phyloP scores from a whole-genome alignment of 2,329 filamentous ascomycete genomes.

The Cladosporium phlei region DNA sequence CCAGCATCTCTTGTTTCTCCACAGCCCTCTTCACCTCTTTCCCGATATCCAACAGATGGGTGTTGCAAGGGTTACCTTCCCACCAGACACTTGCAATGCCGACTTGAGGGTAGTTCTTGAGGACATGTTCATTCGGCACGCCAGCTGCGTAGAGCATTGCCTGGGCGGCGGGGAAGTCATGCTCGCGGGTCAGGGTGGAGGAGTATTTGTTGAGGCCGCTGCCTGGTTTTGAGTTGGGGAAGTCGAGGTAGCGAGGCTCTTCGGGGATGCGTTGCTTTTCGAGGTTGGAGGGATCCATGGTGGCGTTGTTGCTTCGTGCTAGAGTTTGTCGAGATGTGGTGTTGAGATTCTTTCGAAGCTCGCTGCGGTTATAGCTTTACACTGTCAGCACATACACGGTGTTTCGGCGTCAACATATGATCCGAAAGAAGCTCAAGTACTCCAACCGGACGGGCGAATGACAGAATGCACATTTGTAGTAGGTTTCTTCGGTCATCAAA shows the following conservation, averaged over 20 bases:
- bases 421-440: no score
- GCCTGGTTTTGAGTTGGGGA: constrained; percentile 51
- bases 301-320: constrained; percentile 2
- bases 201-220: constrained; percentile 80
- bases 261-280: constrained; percentile 35
- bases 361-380: not conserved
- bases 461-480: constrained; percentile 10
- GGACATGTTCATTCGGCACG: constrained; percentile 73
- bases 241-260: constrained; percentile 52
- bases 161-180: constrained; percentile 90
- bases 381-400: not conserved
- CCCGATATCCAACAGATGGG: constrained; percentile 73
- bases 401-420: no score
- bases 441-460: constrained; percentile 12
- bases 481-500: constrained; percentile 1
- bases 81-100: constrained; percentile 92
- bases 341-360: not conserved
- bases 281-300: constrained; percentile 35
- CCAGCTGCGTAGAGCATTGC: constrained; percentile 95
- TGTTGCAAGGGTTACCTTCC: constrained; percentile 94
- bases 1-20: constrained; percentile 78
- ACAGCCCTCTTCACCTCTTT: constrained; percentile 81
- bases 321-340: not conserved
- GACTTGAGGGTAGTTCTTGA: constrained; percentile 88
- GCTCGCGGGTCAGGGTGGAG: constrained; percentile 70